Base-by-base conservation (phyloP, 805 yeast genomes). In the Ogataea pignaliae region DNA sequence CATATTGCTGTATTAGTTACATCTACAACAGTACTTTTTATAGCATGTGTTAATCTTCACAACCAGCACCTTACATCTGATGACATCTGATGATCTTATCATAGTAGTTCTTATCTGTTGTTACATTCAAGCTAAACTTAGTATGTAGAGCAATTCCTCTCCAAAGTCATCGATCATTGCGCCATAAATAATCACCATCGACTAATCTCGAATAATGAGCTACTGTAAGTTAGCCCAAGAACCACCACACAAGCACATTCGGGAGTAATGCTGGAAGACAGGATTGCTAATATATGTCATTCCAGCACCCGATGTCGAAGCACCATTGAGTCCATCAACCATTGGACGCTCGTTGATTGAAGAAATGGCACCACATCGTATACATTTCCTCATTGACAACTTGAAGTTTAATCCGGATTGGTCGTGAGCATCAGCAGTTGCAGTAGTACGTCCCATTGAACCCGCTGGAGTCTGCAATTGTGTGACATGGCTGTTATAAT, bases 161-260 rank as follows among this genome's bases (percentile, higher is more conserved):
- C n/a, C n/a, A n/a, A n/a, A n/a, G n/a, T n/a, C n/a, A n/a, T n/a
- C n/a, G n/a, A n/a, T n/a, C n/a, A n/a, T n/a, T n/a, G n/a, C n/a
- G n/a, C n/a, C n/a, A n/a, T n/a, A n/a, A n/a, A n/a, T n/a, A n/a
- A n/a, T n/a, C n/a, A n/a, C n/a, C n/a, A n/a, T n/a, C n/a, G n/a
- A n/a, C n/a, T n/a, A n/a, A n/a, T n/a, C n/a, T n/a, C n/a, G n/a
- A n/a, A n/a, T n/a, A 4, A 21, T 7, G 26, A 21, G 26, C 26
- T 21, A 21, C 26, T 21, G 7, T 21, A 21, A 21, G 48, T 73
- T 74, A 2, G 79, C 79, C 91, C 91, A 85, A 3, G 81, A 73
- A 33, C 87, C 85, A 0, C 93, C 93, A 61, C 95, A 86, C 31
- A 85, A 66, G 63, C 95, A 86, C 21, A 78, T 78, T 48, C 89